Conservation (phyloP, 306 rosid species). For the Lotus japonicus region DNA sequence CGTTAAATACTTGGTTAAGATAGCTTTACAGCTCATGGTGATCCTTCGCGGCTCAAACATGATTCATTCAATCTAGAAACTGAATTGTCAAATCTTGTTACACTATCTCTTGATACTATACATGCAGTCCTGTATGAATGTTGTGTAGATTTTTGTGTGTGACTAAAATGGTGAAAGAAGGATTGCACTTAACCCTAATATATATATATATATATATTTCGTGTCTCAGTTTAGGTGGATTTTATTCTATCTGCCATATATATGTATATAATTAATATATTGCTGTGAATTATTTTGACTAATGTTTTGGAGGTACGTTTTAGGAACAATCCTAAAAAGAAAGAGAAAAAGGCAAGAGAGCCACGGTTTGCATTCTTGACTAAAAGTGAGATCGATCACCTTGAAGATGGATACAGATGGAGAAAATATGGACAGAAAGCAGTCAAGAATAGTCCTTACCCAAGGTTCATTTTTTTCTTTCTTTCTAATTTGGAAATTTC, state of each 20-base stretch:
- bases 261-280: no score
- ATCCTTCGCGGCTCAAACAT: no score
- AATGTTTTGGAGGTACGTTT: slow-evolving; percentile 19
- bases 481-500: not conserved
- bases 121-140: not conserved
- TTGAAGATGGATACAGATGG: slow-evolving; percentile 97
- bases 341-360: slow-evolving; percentile 69
- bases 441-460: slow-evolving; percentile 88
- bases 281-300: slow-evolving; percentile 10
- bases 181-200: slow-evolving; percentile 25
- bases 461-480: slow-evolving; percentile 52
- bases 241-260: not conserved
- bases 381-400: slow-evolving; percentile 83
- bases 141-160: slow-evolving; percentile 5
- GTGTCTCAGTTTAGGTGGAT: not conserved
- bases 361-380: slow-evolving; percentile 87
- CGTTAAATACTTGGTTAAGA: no score
- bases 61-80: not conserved
- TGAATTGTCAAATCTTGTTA: slow-evolving; percentile 16
- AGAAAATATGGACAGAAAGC: slow-evolving; percentile 96
- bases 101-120: not conserved
- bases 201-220: not conserved
- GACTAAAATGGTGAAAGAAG: slow-evolving; percentile 9
- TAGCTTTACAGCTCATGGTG: no score
- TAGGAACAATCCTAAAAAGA: slow-evolving; percentile 67